Base-by-base conservation (phyloP, 2,329 filamentous ascomycete species). In the Basipetospora chlamydospora region DNA sequence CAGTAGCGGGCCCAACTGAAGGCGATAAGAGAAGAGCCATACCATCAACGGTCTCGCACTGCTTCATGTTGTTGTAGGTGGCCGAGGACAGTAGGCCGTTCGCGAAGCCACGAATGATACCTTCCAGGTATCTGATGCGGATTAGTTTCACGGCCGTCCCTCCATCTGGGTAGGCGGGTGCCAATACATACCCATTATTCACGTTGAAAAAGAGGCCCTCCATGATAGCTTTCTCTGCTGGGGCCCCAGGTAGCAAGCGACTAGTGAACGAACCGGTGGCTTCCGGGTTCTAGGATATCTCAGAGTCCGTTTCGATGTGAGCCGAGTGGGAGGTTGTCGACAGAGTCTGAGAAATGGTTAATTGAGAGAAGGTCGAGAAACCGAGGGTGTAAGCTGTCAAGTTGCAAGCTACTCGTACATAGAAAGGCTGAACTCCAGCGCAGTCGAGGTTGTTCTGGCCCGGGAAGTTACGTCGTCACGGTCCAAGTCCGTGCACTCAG, bases 31-130 rank as follows among this genome's bases (percentile, higher is more conserved):
- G 28, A 35, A 39, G 22, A 31, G 40, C 48, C 68, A 49, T 61
- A 90, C 88, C 88, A 63, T 96, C 88, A 50, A 96, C 88, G 34
- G 77, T 94, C 64, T 96, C 88, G 73, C 88, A 96, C 71, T 96
- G 88, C 44, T 82, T 92, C 61, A 96, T 63, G 66, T 96, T 98
- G 64, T 71, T 78, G 66, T 98, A 98, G 66, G 88, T 92, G 56
- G 84, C 70, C 58, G 79, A 66, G 39, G 82, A 96, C 54, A 98
- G 73, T 44, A 98, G 80, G 52, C 80, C 74, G 62, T 96, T 98
- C 55, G 88, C 80, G 64, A 96, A 98, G 45, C 90, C 90, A 52
- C 90, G 83, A 51, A 96, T 85, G 57, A 98, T 87, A 58, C 90
- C 90, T 64, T 98, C 90, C 56, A 96, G 77, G 62, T 93, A 96